Base-by-base conservation (phyloP, 2,329 filamentous ascomycete species). In the Metarhizium brunneum region DNA sequence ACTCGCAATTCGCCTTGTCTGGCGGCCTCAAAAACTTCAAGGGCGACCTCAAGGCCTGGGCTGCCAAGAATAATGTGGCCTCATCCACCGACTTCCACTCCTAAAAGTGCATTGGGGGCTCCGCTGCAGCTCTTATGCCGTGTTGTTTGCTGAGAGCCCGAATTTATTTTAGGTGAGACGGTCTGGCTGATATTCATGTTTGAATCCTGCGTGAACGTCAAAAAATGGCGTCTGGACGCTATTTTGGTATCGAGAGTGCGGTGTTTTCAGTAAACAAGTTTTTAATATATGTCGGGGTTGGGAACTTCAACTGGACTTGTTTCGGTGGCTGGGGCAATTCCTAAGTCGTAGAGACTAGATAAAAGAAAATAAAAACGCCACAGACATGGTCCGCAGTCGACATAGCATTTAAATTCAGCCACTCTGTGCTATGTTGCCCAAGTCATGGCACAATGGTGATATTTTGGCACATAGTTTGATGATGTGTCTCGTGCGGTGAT, bases 1-100 rank as follows among this genome's bases (percentile, higher is more conserved):
- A 76, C 49, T 82, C 78, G 50, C 89, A 94, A 67, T 89, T 82
- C 65, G 84, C 78, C 53, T 81, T 95, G 52, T 73, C 75, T 47
- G 88, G 82, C 59, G 87, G 88, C 52, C 70, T 75, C 73, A 60
- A 69, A 60, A 69, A 65, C 61, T 66, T 61, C 65, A 66, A 68
- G 53, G 67, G 62, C 47, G 66, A 71, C 50, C 59, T 71, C 29
- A 58, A 66, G 59, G 64, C 65, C 16, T 71, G 69, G 70, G 69
- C 64, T 45, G 62, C 67, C 47, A 70, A 66, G 62, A 72, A 72
- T 63, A 71, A 70, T 55, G 68, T 69, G 56, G 63, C 62, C 50
- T 62, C 64, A 36, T 68, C 69, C 16, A 60, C 62, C 18, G 64
- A 68, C 60, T 68, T 66, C 54, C 58, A 68, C 42, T 29, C 45